These are phyloP conservation scores for Hyphopichia burtonii DNA, from an alignment of 1,139 yeast genomes.

Conservation along the genomic window DNA sequence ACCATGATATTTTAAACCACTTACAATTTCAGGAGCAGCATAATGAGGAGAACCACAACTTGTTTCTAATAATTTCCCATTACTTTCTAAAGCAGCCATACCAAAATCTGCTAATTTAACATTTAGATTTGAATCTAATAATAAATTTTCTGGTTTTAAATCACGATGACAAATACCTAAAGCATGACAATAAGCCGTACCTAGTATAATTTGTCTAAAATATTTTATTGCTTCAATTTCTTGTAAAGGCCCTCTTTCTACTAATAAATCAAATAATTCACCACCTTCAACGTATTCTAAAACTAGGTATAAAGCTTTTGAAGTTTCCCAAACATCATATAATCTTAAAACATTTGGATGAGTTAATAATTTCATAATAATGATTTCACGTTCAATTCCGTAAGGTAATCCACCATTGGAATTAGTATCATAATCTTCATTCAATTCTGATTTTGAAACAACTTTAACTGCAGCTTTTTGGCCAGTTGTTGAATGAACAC, in stretches of 20 bases:
- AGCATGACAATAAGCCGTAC: conserved; percentile 82
- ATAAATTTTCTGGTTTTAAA: conserved; percentile 73
- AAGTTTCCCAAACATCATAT: conserved; percentile 84
- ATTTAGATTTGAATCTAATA: conserved; percentile 63
- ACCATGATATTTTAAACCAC: conserved; percentile 76
- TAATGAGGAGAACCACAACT: conserved; percentile 87
- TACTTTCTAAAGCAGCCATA: conserved; percentile 81
- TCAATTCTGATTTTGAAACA: conserved; percentile 62
- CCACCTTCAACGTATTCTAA: conserved; percentile 85
- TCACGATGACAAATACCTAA: conserved; percentile 82
- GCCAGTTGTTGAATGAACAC: conserved; percentile 66
- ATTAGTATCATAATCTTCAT: conserved; percentile 38
- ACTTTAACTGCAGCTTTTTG: conserved; percentile 81
- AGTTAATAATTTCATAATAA: conserved; percentile 74
- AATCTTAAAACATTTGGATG: conserved; percentile 75
- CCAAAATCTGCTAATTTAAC: conserved; percentile 85
- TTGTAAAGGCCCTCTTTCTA: conserved; percentile 77
- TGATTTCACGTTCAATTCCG: conserved; percentile 81
- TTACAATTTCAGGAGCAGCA: conserved; percentile 84
- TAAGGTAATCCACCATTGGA: conserved; percentile 61
- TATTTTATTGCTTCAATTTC: conserved; percentile 73
- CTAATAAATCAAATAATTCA: conserved; percentile 71
- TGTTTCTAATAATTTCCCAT: conserved; percentile 69
- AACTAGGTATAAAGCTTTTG: conserved; percentile 69
- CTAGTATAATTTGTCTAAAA: conserved; percentile 71